These are phyloP conservation scores for Piromyces finnis DNA, from an alignment of 192 early-diverging fungal species.

Conservation along the genomic window DNA sequence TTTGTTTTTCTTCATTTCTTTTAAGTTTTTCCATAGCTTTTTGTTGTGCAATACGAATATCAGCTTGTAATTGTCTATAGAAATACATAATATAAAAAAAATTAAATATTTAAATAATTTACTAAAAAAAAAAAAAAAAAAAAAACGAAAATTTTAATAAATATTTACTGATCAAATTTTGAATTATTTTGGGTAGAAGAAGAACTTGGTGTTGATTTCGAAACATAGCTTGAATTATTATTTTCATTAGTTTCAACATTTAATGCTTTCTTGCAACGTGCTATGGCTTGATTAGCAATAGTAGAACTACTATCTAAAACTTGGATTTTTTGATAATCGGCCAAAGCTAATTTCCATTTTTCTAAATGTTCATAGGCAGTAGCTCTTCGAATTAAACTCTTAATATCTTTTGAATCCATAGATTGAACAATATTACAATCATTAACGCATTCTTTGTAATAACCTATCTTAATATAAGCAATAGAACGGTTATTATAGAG, in stretches of 20 bases:
- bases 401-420: conserved; percentile 40
- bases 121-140: no score
- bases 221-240: conserved; percentile 1
- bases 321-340: conserved; percentile 18
- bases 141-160: no score
- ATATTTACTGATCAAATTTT: not conserved
- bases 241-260: conserved; percentile 4
- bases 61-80: not conserved
- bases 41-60: conserved; percentile 1
- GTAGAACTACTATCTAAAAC: conserved; percentile 10
- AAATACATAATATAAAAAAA: no score
- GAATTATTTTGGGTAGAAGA: not conserved
- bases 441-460: conserved; percentile 45
- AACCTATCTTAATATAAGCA: conserved; percentile 60
- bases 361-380: conserved; percentile 67
- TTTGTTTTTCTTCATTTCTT: conserved; percentile 43
- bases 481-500: conserved; percentile 76
- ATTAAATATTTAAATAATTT: no score
- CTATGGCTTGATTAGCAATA: conserved; percentile 23
- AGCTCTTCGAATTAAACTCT: conserved; percentile 57
- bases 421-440: conserved; percentile 41
- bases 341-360: conserved; percentile 50
- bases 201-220: not conserved
- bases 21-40: conserved; percentile 13
- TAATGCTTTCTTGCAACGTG: conserved; percentile 31